Percentiles rank a stretch among this genome's conserved stretches.
Conservation (phyloP, 495 filamentous ascomycete genomes). For the Penicillium lividum region DNA sequence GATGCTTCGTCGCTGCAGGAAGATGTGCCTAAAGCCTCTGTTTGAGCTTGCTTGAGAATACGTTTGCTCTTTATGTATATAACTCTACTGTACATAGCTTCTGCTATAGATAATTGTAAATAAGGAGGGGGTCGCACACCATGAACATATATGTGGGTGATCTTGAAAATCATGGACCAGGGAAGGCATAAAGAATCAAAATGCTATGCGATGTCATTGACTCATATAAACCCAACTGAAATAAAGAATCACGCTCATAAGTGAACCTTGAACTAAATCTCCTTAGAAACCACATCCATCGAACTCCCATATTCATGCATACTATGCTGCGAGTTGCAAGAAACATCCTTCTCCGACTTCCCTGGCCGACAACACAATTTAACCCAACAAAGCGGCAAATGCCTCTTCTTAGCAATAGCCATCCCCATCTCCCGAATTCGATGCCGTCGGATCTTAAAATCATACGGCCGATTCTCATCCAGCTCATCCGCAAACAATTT, state of each 20-base stretch:
- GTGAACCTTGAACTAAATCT: neutral
- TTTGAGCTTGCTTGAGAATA: slow-evolving; percentile 11
- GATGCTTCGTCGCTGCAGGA: slow-evolving; percentile 6
- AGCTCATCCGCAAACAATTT: slow-evolving; percentile 1
- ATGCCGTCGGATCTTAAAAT: neutral
- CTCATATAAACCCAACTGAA: neutral
- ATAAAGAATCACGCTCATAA: neutral
- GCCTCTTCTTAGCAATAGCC: neutral
- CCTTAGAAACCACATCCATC: neutral
- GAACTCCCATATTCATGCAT: slow-evolving; percentile 2
- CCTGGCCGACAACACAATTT: neutral
- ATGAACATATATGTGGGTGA: no score
- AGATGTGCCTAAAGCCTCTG: slow-evolving; percentile 14
- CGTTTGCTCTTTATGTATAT: neutral
- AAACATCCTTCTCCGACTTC: neutral
- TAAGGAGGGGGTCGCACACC: neutral
- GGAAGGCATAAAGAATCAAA: neutral
- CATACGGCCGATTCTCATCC: slow-evolving; percentile 1
- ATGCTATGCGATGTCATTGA: slow-evolving; percentile 2
- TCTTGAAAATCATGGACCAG: no score
- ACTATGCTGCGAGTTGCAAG: neutral
- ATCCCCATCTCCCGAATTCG: neutral
- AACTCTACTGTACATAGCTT: neutral
- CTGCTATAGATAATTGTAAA: neutral
- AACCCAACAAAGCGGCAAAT: slow-evolving; percentile 1